These are phyloP conservation scores for Jacaranda copaia DNA, from an alignment of 257 asterid genomes.

Conservation along the genomic window DNA sequence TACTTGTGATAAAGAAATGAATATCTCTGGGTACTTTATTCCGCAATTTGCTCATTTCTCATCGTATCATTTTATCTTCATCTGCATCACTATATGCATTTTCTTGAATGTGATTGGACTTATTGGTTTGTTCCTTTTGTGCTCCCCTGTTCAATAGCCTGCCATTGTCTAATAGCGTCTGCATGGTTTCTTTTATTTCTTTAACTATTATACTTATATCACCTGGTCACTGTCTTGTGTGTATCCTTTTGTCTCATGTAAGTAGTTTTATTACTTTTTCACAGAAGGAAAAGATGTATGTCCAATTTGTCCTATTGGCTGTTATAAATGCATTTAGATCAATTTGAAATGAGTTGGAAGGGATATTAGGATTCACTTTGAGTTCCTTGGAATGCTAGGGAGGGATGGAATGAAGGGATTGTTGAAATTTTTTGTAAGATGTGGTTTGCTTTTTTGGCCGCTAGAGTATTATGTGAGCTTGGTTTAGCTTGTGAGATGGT, in stretches of 20 bases:
- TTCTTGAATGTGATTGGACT: background rate
- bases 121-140: constrained; percentile 16
- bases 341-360: background rate
- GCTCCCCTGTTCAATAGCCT: background rate
- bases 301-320: constrained; percentile 2
- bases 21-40: background rate
- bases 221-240: background rate
- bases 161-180: constrained; percentile 17
- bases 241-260: constrained; percentile 9
- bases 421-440: background rate
- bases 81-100: background rate
- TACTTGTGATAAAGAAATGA: background rate
- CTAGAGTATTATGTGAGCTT: background rate
- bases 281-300: background rate
- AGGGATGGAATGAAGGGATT: constrained; percentile 2
- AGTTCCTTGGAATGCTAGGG: constrained; percentile 17
- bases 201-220: background rate
- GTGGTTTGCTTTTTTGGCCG: background rate
- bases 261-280: constrained; percentile 3
- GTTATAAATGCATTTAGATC: constrained; percentile 17
- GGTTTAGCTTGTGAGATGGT: constrained; percentile 9
- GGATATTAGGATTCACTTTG: background rate
- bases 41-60: background rate
- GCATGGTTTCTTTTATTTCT: constrained; percentile 26
- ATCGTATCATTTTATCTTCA: background rate